Base-by-base conservation (phyloP, 2,329 filamentous ascomycete species). In the Septoria linicola region DNA sequence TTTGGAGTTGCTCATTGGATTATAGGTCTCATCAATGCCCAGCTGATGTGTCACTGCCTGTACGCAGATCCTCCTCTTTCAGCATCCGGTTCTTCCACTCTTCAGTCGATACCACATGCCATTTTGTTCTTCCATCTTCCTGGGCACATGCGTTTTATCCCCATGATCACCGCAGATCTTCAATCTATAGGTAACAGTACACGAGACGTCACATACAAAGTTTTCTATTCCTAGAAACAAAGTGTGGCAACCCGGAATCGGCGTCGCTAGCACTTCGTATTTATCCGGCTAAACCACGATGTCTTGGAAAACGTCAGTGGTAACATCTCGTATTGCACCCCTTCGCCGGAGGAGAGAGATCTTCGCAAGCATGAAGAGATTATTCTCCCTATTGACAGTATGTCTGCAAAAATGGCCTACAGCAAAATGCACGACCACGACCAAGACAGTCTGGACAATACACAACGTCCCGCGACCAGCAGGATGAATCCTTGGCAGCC, bases 401-500 rank as follows among this genome's bases (percentile, higher is more conserved):
- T 39, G 2, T 39, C 36, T 39, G 13, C 35, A 31, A 16, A 11
- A 10, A 41, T n/a, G 35, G 14, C 35, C n/a, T 32, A 36, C 21
- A 49, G 17, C 31, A 49, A 27, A 11, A 49, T 48, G 47, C 17
- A 19, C 25, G 39, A 31, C 31, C 39, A 31, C 16, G 25, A 44
- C 34, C 14, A 17, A 14, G 41, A 32, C 48, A 31, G 21, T 39
- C 20, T 13, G 8, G 34, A 51, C 16, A 39, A 49, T n/a, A 35
- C n/a, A n/a, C n/a, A n/a, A n/a, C n/a, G n/a, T n/a, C n/a, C n/a
- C n/a, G n/a, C 19, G 14, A 10, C 23, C 10, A 14, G 14, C 17
- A 53, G 32, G 17, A 50, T 56, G 41, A 45, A 56, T n/a, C 35
- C 54, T 21, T 57, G 50, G 54, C 46, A 51, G 37, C 54, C 54